Conservation (phyloP, 192 early-diverging fungal genomes). For the Polychytrium aggregatum region DNA sequence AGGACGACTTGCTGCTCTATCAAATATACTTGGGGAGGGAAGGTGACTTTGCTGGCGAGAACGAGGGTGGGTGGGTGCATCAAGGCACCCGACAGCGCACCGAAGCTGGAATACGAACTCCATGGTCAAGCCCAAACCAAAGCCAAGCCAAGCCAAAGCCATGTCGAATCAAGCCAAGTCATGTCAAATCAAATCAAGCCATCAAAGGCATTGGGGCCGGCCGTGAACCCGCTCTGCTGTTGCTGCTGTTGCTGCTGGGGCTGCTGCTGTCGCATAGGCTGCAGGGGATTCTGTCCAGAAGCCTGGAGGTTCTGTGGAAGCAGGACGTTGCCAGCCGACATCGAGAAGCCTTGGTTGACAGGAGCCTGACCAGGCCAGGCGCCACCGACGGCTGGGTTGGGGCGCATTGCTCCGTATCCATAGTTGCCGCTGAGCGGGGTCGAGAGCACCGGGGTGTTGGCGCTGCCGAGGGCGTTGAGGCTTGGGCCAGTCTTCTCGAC, state of each 20-base stretch:
- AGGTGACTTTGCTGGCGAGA: too few species aligned
- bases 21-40: too few species aligned
- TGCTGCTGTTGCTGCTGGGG: conserved; percentile 1
- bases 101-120: too few species aligned
- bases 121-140: too few species aligned
- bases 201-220: too few species aligned
- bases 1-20: too few species aligned
- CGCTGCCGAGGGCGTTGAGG: conserved; percentile 19
- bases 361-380: background rate
- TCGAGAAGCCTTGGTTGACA: background rate
- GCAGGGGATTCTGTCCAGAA: too few species aligned
- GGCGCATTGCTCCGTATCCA: background rate
- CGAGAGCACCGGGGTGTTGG: background rate
- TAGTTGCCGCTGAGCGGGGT: background rate
- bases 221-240: background rate
- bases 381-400: background rate
- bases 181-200: too few species aligned
- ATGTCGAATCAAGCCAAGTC: too few species aligned
- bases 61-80: too few species aligned
- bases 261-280: conserved; percentile 1
- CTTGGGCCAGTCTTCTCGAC: conserved; percentile 18
- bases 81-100: too few species aligned
- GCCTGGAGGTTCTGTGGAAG: background rate
- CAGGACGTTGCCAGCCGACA: background rate
- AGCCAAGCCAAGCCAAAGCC: too few species aligned